These are phyloP conservation scores for Zelonia costaricensis DNA, from an alignment of 208 protist species.

Conservation along the genomic window DNA sequence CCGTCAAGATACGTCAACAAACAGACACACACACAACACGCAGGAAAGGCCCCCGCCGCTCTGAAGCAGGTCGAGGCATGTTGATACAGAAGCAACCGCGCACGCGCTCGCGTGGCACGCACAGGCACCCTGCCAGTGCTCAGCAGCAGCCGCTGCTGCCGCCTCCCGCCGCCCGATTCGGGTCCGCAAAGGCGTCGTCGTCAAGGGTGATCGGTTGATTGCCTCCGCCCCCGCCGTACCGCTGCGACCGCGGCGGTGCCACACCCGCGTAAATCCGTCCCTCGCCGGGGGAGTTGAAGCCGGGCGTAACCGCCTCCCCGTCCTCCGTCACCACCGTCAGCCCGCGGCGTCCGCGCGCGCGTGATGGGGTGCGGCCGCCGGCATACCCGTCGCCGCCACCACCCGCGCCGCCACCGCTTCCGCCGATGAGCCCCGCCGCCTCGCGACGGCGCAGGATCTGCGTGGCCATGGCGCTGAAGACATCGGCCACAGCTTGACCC, in stretches of 20 bases:
- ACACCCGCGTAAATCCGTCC: conserved; percentile 21
- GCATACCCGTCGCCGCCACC: neutral
- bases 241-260: conserved; percentile 22
- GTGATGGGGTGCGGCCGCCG: neutral
- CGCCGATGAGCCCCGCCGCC: neutral
- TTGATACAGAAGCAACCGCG: too few species aligned
- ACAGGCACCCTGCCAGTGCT: too few species aligned
- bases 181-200: conserved; percentile 1
- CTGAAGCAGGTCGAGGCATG: too few species aligned
- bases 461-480: conserved; percentile 69
- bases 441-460: conserved; percentile 31
- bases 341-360: conserved; percentile 33
- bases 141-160: conserved; percentile 16
- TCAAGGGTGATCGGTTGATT: conserved; percentile 18
- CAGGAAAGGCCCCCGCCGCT: too few species aligned
- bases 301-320: conserved; percentile 14
- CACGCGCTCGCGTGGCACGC: too few species aligned
- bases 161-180: neutral
- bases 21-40: too few species aligned
- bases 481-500: conserved; percentile 57
- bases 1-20: too few species aligned
- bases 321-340: conserved; percentile 43
- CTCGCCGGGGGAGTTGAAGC: neutral
- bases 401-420: neutral
- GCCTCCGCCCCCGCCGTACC: conserved; percentile 19